Evolutionary conservation across 495 filamentous ascomycete species (phyloP).

Genomic region (Xylaria scruposa): DNA sequence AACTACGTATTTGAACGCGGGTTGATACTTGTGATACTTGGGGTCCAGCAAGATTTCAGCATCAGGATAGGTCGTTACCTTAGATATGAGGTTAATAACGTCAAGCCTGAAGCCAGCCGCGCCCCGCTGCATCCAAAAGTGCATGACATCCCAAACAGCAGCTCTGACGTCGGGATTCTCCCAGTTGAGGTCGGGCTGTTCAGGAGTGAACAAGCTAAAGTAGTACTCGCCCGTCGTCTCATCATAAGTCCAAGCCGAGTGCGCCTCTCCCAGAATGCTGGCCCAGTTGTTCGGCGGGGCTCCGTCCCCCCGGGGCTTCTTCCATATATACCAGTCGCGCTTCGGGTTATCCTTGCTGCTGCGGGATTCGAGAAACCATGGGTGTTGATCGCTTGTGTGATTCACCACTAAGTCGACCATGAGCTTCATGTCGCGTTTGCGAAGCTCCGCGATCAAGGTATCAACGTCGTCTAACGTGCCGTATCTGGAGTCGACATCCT

Average conservation of each 20-base stretch:
- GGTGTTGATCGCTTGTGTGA: conserved; percentile 67
- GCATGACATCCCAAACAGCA: conserved; percentile 61
- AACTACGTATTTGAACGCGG: conserved; percentile 57
- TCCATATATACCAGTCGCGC: conserved; percentile 71
- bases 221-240: conserved; percentile 64
- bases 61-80: conserved; percentile 63
- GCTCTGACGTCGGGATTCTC: conserved; percentile 62
- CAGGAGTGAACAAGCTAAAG: conserved; percentile 62
- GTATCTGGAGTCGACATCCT: conserved; percentile 61
- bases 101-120: conserved; percentile 70
- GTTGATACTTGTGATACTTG: conserved; percentile 55
- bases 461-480: conserved; percentile 67
- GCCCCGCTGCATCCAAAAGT: conserved; percentile 54
- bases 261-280: conserved; percentile 60
- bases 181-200: conserved; percentile 73
- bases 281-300: conserved; percentile 70
- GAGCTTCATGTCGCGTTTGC: conserved; percentile 66
- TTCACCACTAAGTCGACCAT: conserved; percentile 72
- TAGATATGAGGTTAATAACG: conserved; percentile 70
- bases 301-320: conserved; percentile 56
- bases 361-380: conserved; percentile 67
- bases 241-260: conserved; percentile 66
- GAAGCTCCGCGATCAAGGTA: conserved; percentile 58
- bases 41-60: conserved; percentile 53
- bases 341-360: conserved; percentile 57